Evolutionary conservation across 768 basidiomycete species (phyloP), one percentile per base, ranked within the genome.

Genomic region (Aureoboletus auriporus): DNA sequence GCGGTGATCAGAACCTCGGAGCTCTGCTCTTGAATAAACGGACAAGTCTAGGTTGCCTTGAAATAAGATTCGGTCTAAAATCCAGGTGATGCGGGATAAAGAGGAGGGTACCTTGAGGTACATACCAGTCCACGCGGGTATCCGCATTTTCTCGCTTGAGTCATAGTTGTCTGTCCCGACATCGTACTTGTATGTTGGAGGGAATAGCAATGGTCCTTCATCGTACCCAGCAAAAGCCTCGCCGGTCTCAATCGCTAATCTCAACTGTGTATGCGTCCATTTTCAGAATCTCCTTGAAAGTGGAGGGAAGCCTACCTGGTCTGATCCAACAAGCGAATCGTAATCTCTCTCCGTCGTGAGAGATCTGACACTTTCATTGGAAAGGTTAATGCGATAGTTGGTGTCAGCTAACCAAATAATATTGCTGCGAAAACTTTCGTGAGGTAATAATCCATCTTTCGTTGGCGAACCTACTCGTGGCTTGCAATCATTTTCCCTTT

Each of bases 81-180:
- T 7, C 14, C 30, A 41, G 43, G 38, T 65, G 47, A 51, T 52
- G 35, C 5, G 5, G 20, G 26, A 17, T 39, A 2, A 29, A 17
- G 9, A 42, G 23, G 35, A 16, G 17, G 34, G 27, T 47, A 31
- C 13, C 27, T n/a, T 28, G 34, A 44, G 34, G 6, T 28, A 28
- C 77, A 50, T 47, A 93, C 93, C 93, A 58, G 95, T 98, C 94
- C 94, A 98, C 14, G 95, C 92, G 6, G 96, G 96, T 61, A 96
- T 86, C 23, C 96, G 80, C 78, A 85, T 82, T 72, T 98, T 99
- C 69, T 98, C 96, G 62, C 91, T 89, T 12, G 91, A 88, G 65
- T 99, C 96, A 64, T 97, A 99, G 41, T 75, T 75, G 53, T 96
- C 87, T 8, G 93, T 83, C 9, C 83, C 80, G 6, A 85, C 62